Conservation (phyloP, 2,329 filamentous ascomycete species). For the Fonsecaea nubica region DNA sequence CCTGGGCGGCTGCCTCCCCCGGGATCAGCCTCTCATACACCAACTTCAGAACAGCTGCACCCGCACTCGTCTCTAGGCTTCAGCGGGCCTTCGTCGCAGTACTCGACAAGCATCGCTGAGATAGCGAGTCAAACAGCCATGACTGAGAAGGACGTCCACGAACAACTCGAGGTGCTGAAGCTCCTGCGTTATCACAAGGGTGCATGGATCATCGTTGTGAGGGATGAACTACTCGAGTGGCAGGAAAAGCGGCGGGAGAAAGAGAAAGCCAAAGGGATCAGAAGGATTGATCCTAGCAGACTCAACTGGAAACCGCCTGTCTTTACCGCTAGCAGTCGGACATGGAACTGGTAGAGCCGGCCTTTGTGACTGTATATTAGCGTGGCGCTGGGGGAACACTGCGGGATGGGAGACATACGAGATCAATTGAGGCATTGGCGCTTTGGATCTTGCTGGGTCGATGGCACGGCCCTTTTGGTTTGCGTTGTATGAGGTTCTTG, state of each 20-base stretch:
- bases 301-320: slow-evolving; percentile 97
- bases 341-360: slow-evolving; percentile 82
- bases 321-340: slow-evolving; percentile 85
- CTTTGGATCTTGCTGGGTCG: background rate
- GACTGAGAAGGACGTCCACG: slow-evolving; percentile 97
- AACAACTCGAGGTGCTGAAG: slow-evolving; percentile 89
- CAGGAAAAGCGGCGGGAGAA: slow-evolving; percentile 76
- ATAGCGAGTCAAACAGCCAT: slow-evolving; percentile 82
- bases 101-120: slow-evolving; percentile 77
- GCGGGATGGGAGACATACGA: slow-evolving; percentile 17
- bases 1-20: slow-evolving; percentile 60
- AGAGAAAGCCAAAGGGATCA: slow-evolving; percentile 77
- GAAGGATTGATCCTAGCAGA: slow-evolving; percentile 73
- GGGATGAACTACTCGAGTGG: slow-evolving; percentile 76
- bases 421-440: background rate
- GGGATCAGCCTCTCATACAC: slow-evolving; percentile 36
- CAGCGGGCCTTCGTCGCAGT: slow-evolving; percentile 30
- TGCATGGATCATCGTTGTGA: slow-evolving; percentile 93
- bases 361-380: slow-evolving; percentile 20
- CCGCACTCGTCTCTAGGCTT: slow-evolving; percentile 33
- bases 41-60: slow-evolving; percentile 37
- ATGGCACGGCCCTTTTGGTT: background rate
- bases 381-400: slow-evolving; percentile 7
- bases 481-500: background rate
- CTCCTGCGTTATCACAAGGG: slow-evolving; percentile 97